phyloP scores from a whole-genome alignment of 2,329 filamentous ascomycete species.

The Aspergillus texensis region DNA sequence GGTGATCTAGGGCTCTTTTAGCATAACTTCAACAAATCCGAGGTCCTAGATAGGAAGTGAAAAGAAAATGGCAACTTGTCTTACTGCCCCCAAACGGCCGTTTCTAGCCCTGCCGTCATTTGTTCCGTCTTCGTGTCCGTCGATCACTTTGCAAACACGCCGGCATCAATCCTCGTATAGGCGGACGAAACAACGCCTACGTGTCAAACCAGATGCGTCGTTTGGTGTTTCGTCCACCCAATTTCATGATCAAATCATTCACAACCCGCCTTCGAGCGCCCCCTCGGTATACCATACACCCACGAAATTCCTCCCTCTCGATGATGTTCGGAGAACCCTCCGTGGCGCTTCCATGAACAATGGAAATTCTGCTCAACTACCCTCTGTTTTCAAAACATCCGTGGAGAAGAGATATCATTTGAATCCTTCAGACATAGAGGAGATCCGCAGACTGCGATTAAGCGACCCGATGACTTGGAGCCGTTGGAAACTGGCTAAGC shows the following conservation, averaged over 20 bases:
- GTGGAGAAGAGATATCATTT: constrained; percentile 66
- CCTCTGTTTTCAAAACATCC: constrained; percentile 53
- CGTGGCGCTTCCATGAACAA: constrained; percentile 36
- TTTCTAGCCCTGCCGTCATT: constrained; percentile 42
- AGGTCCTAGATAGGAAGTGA: background rate
- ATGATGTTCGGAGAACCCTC: constrained; percentile 57
- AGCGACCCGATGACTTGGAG: constrained; percentile 64
- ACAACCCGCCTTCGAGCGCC: constrained; percentile 67
- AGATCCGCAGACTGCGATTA: constrained; percentile 59
- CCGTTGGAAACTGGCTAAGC: constrained; percentile 60
- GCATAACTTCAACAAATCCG: background rate
- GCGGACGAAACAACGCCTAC: constrained; percentile 53
- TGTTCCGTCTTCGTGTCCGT: constrained; percentile 40
- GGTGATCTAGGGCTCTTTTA: background rate
- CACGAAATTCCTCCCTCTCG: constrained; percentile 63
- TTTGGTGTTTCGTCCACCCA: constrained; percentile 45
- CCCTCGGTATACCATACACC: constrained; percentile 68
- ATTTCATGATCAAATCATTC: constrained; percentile 59
- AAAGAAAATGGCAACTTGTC: constrained; percentile 32
- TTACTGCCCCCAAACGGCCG: constrained; percentile 36
- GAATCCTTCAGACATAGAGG: constrained; percentile 57
- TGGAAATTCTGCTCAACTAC: constrained; percentile 38
- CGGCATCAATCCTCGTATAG: constrained; percentile 55
- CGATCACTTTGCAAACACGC: constrained; percentile 34
- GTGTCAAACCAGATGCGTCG: constrained; percentile 56